Evolutionary conservation across 2,329 filamentous ascomycete species (phyloP).

Genomic region (Exophiala calicioides): DNA sequence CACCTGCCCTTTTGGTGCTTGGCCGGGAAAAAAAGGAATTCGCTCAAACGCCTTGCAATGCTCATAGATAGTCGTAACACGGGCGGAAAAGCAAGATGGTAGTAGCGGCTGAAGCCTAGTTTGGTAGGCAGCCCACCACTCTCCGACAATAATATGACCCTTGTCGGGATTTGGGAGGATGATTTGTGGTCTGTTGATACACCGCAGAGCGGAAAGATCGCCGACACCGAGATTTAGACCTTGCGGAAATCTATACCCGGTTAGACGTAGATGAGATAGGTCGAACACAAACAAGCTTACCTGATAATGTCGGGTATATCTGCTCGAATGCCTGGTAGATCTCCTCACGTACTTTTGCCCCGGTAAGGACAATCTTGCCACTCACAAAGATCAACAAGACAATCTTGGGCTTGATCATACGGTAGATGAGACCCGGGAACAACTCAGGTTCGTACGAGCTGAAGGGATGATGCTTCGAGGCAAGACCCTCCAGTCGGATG

Average conservation of each 20-base stretch:
- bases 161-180: constrained; percentile 10
- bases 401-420: constrained; percentile 99
- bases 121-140: constrained; percentile 8
- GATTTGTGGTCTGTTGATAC: constrained; percentile 24
- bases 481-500: constrained; percentile 92
- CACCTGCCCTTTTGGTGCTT: constrained; percentile 24
- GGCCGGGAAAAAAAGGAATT: constrained; percentile 19
- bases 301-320: constrained; percentile 94
- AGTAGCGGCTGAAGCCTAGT: constrained; percentile 9
- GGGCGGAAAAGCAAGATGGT: constrained; percentile 21
- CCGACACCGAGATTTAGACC: constrained; percentile 46
- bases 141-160: constrained; percentile 20
- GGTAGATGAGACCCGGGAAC: constrained; percentile 98
- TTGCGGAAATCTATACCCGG: constrained; percentile 61
- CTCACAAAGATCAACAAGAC: constrained; percentile 97
- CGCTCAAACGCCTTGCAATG: constrained; percentile 33
- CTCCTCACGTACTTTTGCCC: constrained; percentile 96
- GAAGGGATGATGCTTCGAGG: constrained; percentile 98
- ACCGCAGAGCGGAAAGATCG: constrained; percentile 16
- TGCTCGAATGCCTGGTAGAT: constrained; percentile 96
- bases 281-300: constrained; percentile 55
- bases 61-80: constrained; percentile 31
- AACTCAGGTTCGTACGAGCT: constrained; percentile 97
- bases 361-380: constrained; percentile 96
- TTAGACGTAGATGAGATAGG: background rate